Evolutionary conservation across 371 early-diverging fungal genomes (phyloP), one percentile per base, ranked within the genome.

Genomic region (Mortierella sp.): DNA sequence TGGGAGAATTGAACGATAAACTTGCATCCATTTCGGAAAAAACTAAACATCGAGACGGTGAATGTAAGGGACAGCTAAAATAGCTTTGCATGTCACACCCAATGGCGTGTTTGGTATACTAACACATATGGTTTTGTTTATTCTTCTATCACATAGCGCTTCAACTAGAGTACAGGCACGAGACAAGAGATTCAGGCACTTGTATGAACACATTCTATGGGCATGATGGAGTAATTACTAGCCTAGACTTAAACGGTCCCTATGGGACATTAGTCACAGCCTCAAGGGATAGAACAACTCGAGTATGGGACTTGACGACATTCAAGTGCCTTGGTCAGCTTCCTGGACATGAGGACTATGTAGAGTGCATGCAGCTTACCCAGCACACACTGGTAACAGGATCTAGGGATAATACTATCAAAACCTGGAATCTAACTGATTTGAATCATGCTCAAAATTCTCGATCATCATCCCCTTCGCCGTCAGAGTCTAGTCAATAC

Each of bases 381-480:
- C 88, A 87, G 19, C 84, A 89, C 54, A 89, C 85, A 8, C 83
- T 96, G 28, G 83, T 95, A 66, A 94, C 95, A 7, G 95, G 95
- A 13, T 89, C 95, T 4, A 91, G 92, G 37, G 96, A 97, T 72
- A 84, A 90, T 56, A 91, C 94, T n/a, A 90, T 96, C 66, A 88
- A 93, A 37, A 91, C 93, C 61, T 97, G 97, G 97, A 93, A 97
- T 68, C 74, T 95, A 15, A 83, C 90, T 15, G 86, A 87, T 61
- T 88, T 89, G 67, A 86, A 83, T 37, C 86, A 62, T 64, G 72
- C 54, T 66, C 85, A 72, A 58, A 62, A 66, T 26, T 71, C 76
- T 32, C 69, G 81, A 74, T 42, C 85, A 5, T 72, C 81, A 15
- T 86, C 86, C 32, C 84, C 88, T 32, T 76, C 83, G 7, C 75